Evolutionary conservation across 306 rosid species (phyloP).

Genomic region (Morella rubra): DNA sequence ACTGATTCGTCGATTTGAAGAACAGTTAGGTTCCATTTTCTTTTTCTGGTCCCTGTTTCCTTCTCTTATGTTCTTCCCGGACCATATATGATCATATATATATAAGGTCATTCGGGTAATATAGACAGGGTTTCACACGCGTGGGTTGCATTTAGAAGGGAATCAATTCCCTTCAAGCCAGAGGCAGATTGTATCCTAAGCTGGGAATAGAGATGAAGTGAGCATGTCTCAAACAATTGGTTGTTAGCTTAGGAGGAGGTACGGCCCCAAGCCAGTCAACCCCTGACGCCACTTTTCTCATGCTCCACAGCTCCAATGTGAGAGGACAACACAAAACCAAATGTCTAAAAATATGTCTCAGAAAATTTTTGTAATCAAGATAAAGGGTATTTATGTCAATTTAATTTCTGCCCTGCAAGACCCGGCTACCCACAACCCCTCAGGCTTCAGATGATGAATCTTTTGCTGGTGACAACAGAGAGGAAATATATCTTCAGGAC

Average conservation of each 20-base stretch:
- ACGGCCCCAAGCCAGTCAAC: slow-evolving; percentile 7
- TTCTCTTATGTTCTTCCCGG: too few relatives aligned
- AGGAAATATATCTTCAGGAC: slow-evolving; percentile 7
- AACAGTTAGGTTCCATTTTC: neutral
- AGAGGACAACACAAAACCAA: slow-evolving; percentile 33
- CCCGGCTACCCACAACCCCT: neutral
- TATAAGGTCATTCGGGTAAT: too few relatives aligned
- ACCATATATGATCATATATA: neutral
- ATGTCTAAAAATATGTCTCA: neutral
- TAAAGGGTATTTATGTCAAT: slow-evolving; percentile 16
- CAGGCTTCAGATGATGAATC: slow-evolving; percentile 6
- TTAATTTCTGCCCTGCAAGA: neutral
- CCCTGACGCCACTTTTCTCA: slow-evolving; percentile 15
- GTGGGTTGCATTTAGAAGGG: neutral
- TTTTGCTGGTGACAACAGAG: slow-evolving; percentile 19
- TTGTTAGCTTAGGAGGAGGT: neutral
- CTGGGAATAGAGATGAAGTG: neutral
- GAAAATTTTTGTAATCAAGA: slow-evolving; percentile 10
- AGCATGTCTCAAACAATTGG: neutral
- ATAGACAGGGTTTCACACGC: neutral
- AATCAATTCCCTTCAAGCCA: neutral
- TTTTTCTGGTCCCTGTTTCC: neutral
- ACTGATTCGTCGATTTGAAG: neutral
- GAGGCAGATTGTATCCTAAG: neutral
- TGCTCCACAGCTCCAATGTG: neutral